A percentile compares a stretch with the other conserved stretches of the same genome.
Conservation (phyloP, 2,329 filamentous ascomycete species). For the Bipolaris oryzae region DNA sequence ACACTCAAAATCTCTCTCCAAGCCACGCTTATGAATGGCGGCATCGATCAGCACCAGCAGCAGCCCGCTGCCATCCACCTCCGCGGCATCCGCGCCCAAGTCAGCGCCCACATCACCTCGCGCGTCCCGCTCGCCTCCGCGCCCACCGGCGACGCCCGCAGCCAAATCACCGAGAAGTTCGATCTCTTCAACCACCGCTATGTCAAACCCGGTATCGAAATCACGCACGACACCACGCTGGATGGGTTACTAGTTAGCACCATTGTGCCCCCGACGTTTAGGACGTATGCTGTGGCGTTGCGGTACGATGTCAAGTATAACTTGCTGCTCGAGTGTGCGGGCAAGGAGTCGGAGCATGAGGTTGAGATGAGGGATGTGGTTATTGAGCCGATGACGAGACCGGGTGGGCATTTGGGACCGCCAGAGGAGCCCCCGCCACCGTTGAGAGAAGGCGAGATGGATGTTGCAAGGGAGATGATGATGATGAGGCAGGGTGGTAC, state of each 20-base stretch:
- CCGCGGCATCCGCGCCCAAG: constrained; percentile 29
- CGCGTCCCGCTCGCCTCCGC: constrained; percentile 21
- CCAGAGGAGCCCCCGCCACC: constrained; percentile 17
- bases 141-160: constrained; percentile 14
- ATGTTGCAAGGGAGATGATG: neutral
- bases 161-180: constrained; percentile 19
- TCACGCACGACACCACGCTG: constrained; percentile 12
- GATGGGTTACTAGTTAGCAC: constrained; percentile 22
- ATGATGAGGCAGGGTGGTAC: neutral
- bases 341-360: constrained; percentile 28
- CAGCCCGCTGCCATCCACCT: constrained; percentile 23
- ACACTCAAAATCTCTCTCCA: constrained; percentile 23
- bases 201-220: constrained; percentile 24
- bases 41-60: neutral
- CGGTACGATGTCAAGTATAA: constrained; percentile 25
- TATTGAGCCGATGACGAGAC: constrained; percentile 26
- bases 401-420: constrained; percentile 24
- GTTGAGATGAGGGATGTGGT: constrained; percentile 17
- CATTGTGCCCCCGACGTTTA: constrained; percentile 26
- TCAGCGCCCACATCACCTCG: constrained; percentile 18
- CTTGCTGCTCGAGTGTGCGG: constrained; percentile 26
- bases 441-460: constrained; percentile 11
- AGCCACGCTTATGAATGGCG: constrained; percentile 10
- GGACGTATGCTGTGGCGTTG: constrained; percentile 24
- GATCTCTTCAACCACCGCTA: constrained; percentile 29